Evolutionary conservation across 2,329 filamentous ascomycete genomes (phyloP).

Genomic region (Claviceps fusiformis): DNA sequence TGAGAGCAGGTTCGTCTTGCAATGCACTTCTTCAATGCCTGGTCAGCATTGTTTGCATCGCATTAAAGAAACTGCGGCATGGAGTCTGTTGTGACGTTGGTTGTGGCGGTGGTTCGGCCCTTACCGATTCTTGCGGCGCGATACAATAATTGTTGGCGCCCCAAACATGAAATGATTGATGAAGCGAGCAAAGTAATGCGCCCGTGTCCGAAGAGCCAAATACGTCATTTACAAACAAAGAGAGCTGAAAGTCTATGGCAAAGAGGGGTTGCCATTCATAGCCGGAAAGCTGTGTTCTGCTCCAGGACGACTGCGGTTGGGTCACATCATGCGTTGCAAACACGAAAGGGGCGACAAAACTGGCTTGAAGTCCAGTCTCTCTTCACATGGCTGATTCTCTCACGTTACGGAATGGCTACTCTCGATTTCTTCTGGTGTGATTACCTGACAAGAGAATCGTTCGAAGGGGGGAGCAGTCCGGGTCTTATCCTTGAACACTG

Average conservation of each 20-base stretch:
- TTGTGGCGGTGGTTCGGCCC: constrained; percentile 1
- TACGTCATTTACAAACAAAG: not conserved
- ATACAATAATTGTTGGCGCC: constrained; percentile 2
- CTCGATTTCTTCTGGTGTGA: not conserved
- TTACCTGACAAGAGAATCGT: not conserved
- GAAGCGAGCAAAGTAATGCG: constrained; percentile 40
- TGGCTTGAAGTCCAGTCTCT: not conserved
- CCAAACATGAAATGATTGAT: constrained; percentile 6
- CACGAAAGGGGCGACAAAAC: not conserved
- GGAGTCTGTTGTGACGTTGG: constrained; percentile 3
- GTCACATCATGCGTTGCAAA: not conserved
- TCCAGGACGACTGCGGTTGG: not conserved
- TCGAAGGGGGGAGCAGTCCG: not conserved
- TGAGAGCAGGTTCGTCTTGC: constrained; percentile 43
- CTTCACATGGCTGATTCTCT: not conserved
- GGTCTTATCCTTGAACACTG: not conserved
- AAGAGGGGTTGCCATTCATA: not conserved
- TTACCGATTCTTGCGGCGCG: constrained; percentile 3
- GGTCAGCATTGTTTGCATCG: constrained; percentile 32
- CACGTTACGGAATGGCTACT: not conserved
- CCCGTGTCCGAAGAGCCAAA: constrained; percentile 13
- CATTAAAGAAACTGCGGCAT: constrained; percentile 13
- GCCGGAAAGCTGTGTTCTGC: not conserved
- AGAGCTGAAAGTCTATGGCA: not conserved
- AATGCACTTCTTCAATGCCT: constrained; percentile 31